Conservation (phyloP, 352 stramenopile species). For the Phytophthora pini region DNA sequence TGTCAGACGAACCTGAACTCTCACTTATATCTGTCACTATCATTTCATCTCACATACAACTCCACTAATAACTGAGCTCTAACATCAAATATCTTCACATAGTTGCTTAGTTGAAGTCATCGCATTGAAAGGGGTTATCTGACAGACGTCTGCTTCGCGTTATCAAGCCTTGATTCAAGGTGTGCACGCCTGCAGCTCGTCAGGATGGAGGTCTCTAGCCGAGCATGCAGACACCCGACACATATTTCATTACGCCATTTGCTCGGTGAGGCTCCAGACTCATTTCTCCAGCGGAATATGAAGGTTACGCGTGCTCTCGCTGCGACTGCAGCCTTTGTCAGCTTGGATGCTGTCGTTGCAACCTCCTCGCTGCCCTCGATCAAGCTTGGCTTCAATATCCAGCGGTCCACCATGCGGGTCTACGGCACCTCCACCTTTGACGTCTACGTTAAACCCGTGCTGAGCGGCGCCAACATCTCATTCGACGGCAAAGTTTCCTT, state of each 20-base stretch:
- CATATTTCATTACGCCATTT: conserved; percentile 20
- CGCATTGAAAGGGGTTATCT: conserved; percentile 12
- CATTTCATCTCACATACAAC: neutral
- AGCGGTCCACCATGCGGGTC: conserved; percentile 58
- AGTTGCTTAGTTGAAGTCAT: conserved; percentile 25
- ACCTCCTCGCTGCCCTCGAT: conserved; percentile 37
- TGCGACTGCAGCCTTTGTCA: neutral
- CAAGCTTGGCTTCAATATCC: conserved; percentile 52
- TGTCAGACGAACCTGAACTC: conserved; percentile 14
- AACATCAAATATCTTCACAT: conserved; percentile 15
- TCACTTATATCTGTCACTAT: conserved; percentile 1
- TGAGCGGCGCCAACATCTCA: conserved; percentile 28
- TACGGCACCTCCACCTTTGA: conserved; percentile 53
- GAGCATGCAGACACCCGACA: neutral
- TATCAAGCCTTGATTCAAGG: conserved; percentile 8
- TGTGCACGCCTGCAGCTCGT: conserved; percentile 9
- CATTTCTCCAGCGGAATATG: conserved; percentile 13
- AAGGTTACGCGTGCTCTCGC: conserved; percentile 7
- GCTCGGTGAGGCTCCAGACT: conserved; percentile 15
- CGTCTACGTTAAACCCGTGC: conserved; percentile 48
- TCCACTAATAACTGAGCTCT: neutral
- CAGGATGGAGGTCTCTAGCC: conserved; percentile 20
- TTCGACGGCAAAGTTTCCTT: conserved; percentile 56
- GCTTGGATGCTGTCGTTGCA: conserved; percentile 21
- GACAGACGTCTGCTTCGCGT: conserved; percentile 21